Evolutionary conservation across 73 alveolate species (phyloP), one percentile per base, ranked within the genome.

Genomic region (Paramecium pentaurelia): DNA sequence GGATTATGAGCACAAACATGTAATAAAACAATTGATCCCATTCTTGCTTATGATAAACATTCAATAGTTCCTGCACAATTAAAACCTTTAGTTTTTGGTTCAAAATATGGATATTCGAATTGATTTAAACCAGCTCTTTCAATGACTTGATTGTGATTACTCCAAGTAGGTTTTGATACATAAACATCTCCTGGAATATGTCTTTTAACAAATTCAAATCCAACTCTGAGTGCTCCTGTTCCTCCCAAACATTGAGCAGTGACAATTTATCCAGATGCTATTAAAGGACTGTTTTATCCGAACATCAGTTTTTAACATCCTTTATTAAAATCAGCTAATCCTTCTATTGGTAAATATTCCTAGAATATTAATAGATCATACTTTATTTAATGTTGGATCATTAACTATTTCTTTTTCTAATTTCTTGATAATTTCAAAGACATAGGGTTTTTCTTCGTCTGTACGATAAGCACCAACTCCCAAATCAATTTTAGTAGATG

Each of bases 1-100:
- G 99, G 99, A 93, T 98, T 98, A 93, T 98, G 99, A 0, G 99
- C 99, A 93, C 99, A 98, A 54, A 97, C 99, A 88, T 98, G 99
- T 80, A 98, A 95, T 54, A 98, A 93, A 16, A 98, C 97, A 32
- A 98, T 93, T 47, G 99, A 93, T 18, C 97, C 97, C 70, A 88
- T 88, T 94, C 88, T 95, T 36, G 97, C 95, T 58, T 91, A 83
- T 58, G 93, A 80, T 34, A 97, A 71, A 80, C 96, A 95, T 45
- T 97, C 93, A 30, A 92, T 44, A 95, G 96, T 93, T n/a, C 99
- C 99, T 28, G 97, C 97, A 86, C 97, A 93, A 93, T 98, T 98
- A 59, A 98, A 89, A 18, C 97, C 97, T 94, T 88, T 92, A 4
- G 98, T 95, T 93, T 97, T 94, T 8, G 98, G 97, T 58, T 94